These are phyloP conservation scores for Chlamydomonas schloesseri DNA, from an alignment of 139 green algal genomes.

Conservation along the genomic window DNA sequence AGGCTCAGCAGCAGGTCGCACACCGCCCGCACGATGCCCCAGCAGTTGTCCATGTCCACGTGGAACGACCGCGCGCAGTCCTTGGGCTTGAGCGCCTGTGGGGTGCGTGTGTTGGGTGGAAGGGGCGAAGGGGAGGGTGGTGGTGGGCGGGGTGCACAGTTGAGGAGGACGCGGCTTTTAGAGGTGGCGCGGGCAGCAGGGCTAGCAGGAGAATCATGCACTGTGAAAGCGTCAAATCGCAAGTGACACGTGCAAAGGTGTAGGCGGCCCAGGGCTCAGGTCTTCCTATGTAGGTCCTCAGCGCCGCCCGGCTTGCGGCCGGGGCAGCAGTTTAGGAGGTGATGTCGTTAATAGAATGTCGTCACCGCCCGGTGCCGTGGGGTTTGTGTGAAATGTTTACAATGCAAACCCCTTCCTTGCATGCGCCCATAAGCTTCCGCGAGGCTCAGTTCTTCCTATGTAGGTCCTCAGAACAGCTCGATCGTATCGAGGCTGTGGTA, in stretches of 20 bases:
- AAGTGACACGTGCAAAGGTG: too few relatives aligned
- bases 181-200: too few relatives aligned
- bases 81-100: constrained; percentile 76
- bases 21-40: constrained; percentile 93
- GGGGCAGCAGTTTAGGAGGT: constrained; percentile 5
- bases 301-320: not conserved
- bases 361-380: constrained; percentile 6
- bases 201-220: too few relatives aligned
- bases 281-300: constrained; percentile 39
- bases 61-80: constrained; percentile 96
- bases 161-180: too few relatives aligned
- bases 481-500: not conserved
- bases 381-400: too few relatives aligned
- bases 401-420: not conserved
- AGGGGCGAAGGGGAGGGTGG: not conserved
- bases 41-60: constrained; percentile 95
- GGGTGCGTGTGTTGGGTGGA: not conserved
- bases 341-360: constrained; percentile 37
- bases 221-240: too few relatives aligned
- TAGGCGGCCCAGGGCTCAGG: too few relatives aligned
- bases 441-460: constrained; percentile 44
- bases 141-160: too few relatives aligned
- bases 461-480: constrained; percentile 1
- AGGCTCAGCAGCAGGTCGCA: constrained; percentile 89
- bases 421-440: too few relatives aligned